phyloP scores from a whole-genome alignment of 805 yeast species.

The Debaryomyces hansenii region DNA sequence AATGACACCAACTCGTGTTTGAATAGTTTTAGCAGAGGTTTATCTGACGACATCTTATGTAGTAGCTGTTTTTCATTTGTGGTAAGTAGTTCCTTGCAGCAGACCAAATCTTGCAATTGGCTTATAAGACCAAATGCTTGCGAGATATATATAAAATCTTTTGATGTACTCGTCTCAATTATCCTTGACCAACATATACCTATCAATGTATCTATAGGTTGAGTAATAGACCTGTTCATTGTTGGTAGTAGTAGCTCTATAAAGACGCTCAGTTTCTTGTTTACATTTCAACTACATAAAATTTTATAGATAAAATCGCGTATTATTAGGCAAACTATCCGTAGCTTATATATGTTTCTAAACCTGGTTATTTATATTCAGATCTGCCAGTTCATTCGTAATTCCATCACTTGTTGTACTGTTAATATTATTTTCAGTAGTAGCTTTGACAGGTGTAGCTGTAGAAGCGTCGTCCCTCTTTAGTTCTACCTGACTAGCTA shows the following conservation, averaged over 20 bases:
- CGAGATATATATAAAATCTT: conserved; percentile 21
- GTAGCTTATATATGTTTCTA: not conserved
- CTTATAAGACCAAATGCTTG: conserved; percentile 20
- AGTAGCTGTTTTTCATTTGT: conserved; percentile 15
- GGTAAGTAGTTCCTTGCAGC: conserved; percentile 14
- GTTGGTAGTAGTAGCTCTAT: not conserved
- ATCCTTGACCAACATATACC: conserved; percentile 20
- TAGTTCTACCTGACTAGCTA: not conserved
- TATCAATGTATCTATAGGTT: conserved; percentile 17
- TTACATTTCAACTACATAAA: not conserved
- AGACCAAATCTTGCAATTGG: conserved; percentile 20
- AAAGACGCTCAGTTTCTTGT: not conserved
- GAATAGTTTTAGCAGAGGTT: conserved; percentile 19
- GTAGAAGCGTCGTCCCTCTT: no score
- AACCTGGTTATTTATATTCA: not conserved
- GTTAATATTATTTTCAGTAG: no score
- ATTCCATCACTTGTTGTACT: no score
- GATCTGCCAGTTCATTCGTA: not conserved
- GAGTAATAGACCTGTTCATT: not conserved
- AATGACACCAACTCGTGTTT: conserved; percentile 23
- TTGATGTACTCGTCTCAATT: conserved; percentile 3
- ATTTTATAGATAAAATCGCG: not conserved
- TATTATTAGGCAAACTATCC: not conserved
- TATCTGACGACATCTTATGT: conserved; percentile 15
- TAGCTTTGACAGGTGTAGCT: no score